Evolutionary conservation across 345 rosid species (phyloP).

Genomic region (Carallia brachiata): DNA sequence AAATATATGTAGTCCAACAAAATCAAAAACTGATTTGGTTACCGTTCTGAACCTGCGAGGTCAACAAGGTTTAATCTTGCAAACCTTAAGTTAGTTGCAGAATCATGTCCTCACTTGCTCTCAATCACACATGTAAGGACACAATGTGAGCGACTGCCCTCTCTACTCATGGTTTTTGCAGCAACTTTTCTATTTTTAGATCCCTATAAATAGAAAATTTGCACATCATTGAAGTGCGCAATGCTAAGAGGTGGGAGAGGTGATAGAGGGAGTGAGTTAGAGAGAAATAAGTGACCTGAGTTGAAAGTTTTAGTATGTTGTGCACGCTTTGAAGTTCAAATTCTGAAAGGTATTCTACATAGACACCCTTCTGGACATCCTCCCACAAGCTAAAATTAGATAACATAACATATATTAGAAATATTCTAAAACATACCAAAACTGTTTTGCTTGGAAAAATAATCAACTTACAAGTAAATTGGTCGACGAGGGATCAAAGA

Average conservation of each 20-base stretch:
- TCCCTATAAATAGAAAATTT: constrained; percentile 44
- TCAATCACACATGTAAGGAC: constrained; percentile 29
- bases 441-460: too few species aligned
- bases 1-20: too few species aligned
- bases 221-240: background rate
- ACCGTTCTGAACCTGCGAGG: too few species aligned
- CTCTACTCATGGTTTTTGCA: constrained; percentile 93
- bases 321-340: constrained; percentile 76
- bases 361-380: too few species aligned
- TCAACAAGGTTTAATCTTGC: constrained; percentile 92
- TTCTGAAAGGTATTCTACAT: constrained; percentile 43
- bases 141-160: constrained; percentile 91
- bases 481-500: constrained; percentile 86
- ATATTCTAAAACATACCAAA: too few species aligned
- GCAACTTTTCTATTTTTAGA: constrained; percentile 87
- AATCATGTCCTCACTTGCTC: constrained; percentile 91
- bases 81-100: constrained; percentile 77
- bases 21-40: too few species aligned
- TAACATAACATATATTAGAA: too few species aligned
- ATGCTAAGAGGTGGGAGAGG: background rate
- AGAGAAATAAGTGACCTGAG: constrained; percentile 52
- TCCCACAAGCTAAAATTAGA: too few species aligned
- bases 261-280: background rate
- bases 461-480: constrained; percentile 62
- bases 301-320: constrained; percentile 64